These are phyloP conservation scores for Eremothecium gossypii DNA, from an alignment of 1,139 yeast genomes.

Conservation along the genomic window DNA sequence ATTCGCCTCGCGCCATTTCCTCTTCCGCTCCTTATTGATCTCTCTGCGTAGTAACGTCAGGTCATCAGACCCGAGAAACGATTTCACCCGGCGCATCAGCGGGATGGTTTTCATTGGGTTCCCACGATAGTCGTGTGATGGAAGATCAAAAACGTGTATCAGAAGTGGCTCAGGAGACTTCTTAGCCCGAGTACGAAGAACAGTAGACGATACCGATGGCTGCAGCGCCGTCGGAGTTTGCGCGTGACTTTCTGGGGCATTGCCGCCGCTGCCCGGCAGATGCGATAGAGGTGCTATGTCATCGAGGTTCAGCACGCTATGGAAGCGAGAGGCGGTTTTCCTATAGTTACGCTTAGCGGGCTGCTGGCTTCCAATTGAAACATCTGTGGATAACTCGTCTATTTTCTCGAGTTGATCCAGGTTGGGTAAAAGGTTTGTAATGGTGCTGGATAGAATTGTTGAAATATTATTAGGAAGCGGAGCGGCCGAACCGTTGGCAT, in stretches of 20 bases:
- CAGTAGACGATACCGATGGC: neutral
- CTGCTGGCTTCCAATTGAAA: neutral
- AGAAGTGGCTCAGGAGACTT: neutral
- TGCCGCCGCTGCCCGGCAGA: neutral
- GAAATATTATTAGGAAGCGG: slow-evolving; percentile 25
- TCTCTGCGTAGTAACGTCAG: slow-evolving; percentile 46
- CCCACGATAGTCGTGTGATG: slow-evolving; percentile 10
- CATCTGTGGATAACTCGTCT: neutral
- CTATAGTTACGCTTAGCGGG: neutral
- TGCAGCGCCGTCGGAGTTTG: neutral
- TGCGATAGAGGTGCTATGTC: slow-evolving; percentile 1
- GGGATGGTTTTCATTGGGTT: slow-evolving; percentile 9
- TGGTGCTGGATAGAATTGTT: slow-evolving; percentile 26
- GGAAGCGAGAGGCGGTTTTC: slow-evolving; percentile 4
- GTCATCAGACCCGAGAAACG: slow-evolving; percentile 37
- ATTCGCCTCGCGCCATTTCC: slow-evolving; percentile 84
- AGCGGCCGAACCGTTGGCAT: slow-evolving; percentile 7
- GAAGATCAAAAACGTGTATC: slow-evolving; percentile 25
- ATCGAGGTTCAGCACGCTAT: slow-evolving; percentile 5
- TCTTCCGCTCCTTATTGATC: slow-evolving; percentile 69
- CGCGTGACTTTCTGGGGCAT: neutral
- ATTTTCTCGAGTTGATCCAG: slow-evolving; percentile 8
- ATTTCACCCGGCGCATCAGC: slow-evolving; percentile 21
- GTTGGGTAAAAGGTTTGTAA: slow-evolving; percentile 21
- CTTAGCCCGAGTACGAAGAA: neutral